Percentiles rank a stretch among this genome's conserved stretches.
Conservation (phyloP, 345 rosid species). For the Citrus unshiu region DNA sequence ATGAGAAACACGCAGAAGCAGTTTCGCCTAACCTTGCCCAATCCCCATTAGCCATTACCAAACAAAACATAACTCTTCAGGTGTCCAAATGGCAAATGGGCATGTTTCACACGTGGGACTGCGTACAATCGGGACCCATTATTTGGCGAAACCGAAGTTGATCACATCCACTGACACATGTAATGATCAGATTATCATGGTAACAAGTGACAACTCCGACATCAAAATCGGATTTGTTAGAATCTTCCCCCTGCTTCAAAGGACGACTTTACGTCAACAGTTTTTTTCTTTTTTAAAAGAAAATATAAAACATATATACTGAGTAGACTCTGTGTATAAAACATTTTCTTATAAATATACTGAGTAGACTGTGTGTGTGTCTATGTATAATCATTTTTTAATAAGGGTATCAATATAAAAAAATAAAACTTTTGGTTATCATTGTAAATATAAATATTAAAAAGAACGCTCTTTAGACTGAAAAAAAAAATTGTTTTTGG, state of each 20-base stretch:
- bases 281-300: no score
- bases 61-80: not conserved
- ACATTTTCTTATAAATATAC: no score
- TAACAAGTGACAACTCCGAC: not conserved
- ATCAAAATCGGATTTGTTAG: not conserved
- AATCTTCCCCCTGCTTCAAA: no score
- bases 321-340: no score
- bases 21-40: not conserved
- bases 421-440: accelerated
- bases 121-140: not conserved
- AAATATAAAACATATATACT: no score
- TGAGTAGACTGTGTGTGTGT: no score
- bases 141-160: slow-evolving; percentile 32
- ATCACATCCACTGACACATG: slow-evolving; percentile 18
- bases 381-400: no score
- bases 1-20: not conserved
- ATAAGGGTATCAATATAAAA: no score
- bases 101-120: not conserved
- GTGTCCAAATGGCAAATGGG: not conserved
- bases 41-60: not conserved
- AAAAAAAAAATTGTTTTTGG: no score
- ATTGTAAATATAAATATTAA: no score
- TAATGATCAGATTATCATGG: not conserved
- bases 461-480: no score
- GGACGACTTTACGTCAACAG: no score